phyloP scores from a whole-genome alignment of 176 grass and related monocot species.

The Phoenix roebelenii region DNA sequence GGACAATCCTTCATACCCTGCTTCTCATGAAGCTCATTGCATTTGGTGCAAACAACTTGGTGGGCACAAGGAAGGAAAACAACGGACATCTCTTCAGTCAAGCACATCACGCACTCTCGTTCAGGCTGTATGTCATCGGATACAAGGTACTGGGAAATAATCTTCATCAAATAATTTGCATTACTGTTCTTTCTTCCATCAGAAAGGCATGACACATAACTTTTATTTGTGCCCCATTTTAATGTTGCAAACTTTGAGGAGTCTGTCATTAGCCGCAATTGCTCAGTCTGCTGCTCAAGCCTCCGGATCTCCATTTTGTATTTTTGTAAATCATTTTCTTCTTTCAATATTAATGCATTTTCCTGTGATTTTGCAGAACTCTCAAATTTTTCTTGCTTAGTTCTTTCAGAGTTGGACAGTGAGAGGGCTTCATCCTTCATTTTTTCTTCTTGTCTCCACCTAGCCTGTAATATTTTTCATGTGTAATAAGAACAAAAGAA shows the following conservation, averaged over 20 bases:
- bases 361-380: slow-evolving; percentile 57
- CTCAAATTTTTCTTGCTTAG: slow-evolving; percentile 60
- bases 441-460: slow-evolving; percentile 51
- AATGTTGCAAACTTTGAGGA: slow-evolving; percentile 36
- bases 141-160: slow-evolving; percentile 22
- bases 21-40: slow-evolving; percentile 75
- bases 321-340: slow-evolving; percentile 59
- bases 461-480: slow-evolving; percentile 32
- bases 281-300: slow-evolving; percentile 59
- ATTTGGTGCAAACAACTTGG: slow-evolving; percentile 72
- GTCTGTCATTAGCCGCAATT: slow-evolving; percentile 40
- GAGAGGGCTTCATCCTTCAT: slow-evolving; percentile 46
- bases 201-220: slow-evolving; percentile 30
- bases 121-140: slow-evolving; percentile 72
- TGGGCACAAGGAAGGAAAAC: slow-evolving; percentile 81
- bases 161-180: slow-evolving; percentile 20
- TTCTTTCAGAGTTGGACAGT: slow-evolving; percentile 38
- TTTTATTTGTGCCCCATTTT: slow-evolving; percentile 51
- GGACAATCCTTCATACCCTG: slow-evolving; percentile 96
- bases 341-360: slow-evolving; percentile 61
- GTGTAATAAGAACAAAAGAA: not conserved
- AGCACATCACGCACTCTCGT: slow-evolving; percentile 86
- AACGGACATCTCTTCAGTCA: slow-evolving; percentile 88
- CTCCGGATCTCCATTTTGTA: slow-evolving; percentile 60
- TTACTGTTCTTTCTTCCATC: slow-evolving; percentile 48